These are phyloP conservation scores for Erysimum cheiranthoides DNA, from an alignment of 345 rosid genomes.

Conservation along the genomic window DNA sequence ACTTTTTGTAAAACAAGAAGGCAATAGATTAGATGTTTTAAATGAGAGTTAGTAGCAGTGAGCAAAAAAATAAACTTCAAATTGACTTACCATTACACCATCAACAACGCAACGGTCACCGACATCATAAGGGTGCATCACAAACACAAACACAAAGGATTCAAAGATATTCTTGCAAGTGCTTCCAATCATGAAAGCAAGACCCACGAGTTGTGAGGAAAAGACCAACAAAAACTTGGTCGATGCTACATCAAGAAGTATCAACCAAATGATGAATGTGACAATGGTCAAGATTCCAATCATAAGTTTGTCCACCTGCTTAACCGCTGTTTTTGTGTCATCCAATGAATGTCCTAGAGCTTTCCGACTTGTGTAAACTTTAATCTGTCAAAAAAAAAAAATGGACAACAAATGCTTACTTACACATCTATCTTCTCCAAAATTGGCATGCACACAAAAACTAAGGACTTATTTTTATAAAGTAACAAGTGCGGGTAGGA, in stretches of 20 bases:
- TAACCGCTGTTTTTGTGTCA: conserved; percentile 92
- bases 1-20: conserved; percentile 38
- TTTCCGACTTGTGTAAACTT: conserved; percentile 73
- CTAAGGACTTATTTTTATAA: conserved; percentile 1
- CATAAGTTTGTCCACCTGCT: conserved; percentile 67
- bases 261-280: conserved; percentile 68
- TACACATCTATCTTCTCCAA: neutral
- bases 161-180: conserved; percentile 86
- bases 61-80: neutral
- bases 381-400: conserved; percentile 54
- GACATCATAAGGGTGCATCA: conserved; percentile 93
- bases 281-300: conserved; percentile 53
- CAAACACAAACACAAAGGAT: conserved; percentile 74
- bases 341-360: conserved; percentile 71
- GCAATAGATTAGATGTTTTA: neutral
- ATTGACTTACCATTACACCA: conserved; percentile 58
- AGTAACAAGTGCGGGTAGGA: too few relatives aligned
- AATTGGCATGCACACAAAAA: neutral
- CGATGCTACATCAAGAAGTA: conserved; percentile 65
- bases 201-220: conserved; percentile 69
- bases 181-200: conserved; percentile 73
- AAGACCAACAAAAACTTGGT: conserved; percentile 66
- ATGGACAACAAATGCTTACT: neutral
- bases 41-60: neutral
- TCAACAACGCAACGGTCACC: conserved; percentile 91